phyloP scores from a whole-genome alignment of 495 filamentous ascomycete genomes.

The Podospora appendiculata region DNA sequence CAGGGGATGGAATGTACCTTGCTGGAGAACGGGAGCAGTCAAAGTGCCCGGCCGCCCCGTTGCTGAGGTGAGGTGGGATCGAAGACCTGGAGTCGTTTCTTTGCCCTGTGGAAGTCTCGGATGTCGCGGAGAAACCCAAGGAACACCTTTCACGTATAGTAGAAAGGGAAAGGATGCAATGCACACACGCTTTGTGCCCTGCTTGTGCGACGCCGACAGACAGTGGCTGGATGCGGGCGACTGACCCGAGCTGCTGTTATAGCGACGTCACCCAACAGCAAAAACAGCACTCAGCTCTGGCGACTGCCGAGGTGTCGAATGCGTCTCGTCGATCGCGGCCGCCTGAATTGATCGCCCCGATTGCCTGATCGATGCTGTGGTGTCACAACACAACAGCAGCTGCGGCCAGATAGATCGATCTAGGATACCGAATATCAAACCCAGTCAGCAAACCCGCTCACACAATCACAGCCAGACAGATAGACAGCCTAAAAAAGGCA shows the following conservation, averaged over 20 bases:
- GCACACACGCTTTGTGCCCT: too few relatives aligned
- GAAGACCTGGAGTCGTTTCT: not conserved
- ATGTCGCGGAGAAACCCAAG: constrained; percentile 6
- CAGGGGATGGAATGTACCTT: too few relatives aligned
- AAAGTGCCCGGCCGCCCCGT: not conserved
- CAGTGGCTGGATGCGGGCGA: constrained; percentile 1
- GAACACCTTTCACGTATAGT: not conserved
- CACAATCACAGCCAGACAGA: too few relatives aligned
- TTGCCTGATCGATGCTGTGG: not conserved
- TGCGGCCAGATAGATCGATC: not conserved
- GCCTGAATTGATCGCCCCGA: not conserved
- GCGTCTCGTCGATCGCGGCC: not conserved
- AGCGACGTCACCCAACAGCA: constrained; percentile 14
- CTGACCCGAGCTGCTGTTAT: constrained; percentile 10
- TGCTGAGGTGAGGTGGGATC: not conserved
- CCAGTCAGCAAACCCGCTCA: too few relatives aligned
- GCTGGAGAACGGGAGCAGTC: too few relatives aligned
- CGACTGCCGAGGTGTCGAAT: not conserved
- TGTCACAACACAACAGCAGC: not conserved
- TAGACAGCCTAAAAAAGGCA: too few relatives aligned
- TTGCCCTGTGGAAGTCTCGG: not conserved
- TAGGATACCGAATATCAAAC: too few relatives aligned
- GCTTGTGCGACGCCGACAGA: too few relatives aligned
- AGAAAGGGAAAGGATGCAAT: too few relatives aligned
- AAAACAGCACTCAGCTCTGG: not conserved